These are phyloP conservation scores for Amaranthus hypochondriacus DNA, from an alignment of 148 eudicot genomes.

Conservation along the genomic window DNA sequence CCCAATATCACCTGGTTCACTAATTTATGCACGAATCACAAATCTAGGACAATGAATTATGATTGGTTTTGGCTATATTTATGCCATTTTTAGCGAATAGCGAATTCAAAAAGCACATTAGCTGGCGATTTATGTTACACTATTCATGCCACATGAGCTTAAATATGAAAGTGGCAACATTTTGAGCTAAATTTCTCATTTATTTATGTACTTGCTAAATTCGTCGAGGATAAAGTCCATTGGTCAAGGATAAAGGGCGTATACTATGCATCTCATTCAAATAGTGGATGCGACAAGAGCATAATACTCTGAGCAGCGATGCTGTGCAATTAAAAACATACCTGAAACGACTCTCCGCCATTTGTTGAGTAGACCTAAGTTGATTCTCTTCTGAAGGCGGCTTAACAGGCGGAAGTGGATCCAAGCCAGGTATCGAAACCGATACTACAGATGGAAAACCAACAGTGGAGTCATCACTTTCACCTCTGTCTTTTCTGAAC, in stretches of 20 bases:
- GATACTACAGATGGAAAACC: slow-evolving; percentile 54
- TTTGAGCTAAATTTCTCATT: background rate
- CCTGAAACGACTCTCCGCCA: slow-evolving; percentile 73
- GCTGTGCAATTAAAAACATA: slow-evolving; percentile 18
- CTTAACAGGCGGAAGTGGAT: slow-evolving; percentile 29
- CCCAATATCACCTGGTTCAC: too few species aligned
- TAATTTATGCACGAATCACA: too few species aligned
- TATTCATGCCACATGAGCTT: too few species aligned
- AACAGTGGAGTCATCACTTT: slow-evolving; percentile 24
- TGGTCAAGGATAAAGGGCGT: background rate
- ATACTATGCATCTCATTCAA: background rate
- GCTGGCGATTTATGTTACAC: too few species aligned
- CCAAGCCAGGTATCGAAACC: slow-evolving; percentile 48
- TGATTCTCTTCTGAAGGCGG: slow-evolving; percentile 27
- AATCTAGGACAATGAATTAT: too few species aligned
- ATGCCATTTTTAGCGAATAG: too few species aligned
- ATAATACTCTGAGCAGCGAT: background rate
- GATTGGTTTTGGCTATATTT: too few species aligned
- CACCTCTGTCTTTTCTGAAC: slow-evolving; percentile 29
- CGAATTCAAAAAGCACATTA: too few species aligned
- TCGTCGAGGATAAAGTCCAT: too few species aligned
- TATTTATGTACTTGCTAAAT: background rate
- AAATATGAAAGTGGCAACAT: background rate
- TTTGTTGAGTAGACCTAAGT: slow-evolving; percentile 37
- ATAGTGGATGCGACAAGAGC: background rate